phyloP scores from a whole-genome alignment of 1,284 basidiomycete species.

The Leccinum pachyderme region DNA sequence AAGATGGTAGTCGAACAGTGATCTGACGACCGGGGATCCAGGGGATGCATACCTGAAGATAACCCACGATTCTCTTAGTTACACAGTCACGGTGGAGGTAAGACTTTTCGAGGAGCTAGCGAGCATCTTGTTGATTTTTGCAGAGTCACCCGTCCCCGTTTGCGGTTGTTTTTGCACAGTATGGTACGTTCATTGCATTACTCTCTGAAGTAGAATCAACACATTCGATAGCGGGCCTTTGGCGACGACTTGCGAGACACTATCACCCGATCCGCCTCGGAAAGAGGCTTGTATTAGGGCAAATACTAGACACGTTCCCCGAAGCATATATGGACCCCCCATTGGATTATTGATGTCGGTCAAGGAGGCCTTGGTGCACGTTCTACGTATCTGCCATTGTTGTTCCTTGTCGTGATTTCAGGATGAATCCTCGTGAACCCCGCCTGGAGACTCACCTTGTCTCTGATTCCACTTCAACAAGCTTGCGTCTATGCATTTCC shows the following conservation, averaged over 20 bases:
- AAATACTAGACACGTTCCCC: constrained; percentile 32
- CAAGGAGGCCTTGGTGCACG: constrained; percentile 17
- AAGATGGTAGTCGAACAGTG: not conserved
- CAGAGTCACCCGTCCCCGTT: constrained; percentile 40
- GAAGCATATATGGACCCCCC: constrained; percentile 12
- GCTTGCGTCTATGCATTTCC: constrained; percentile 67
- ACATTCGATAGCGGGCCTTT: constrained; percentile 25
- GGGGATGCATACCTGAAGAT: constrained; percentile 36
- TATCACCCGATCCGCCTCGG: constrained; percentile 34
- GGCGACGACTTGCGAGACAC: constrained; percentile 31
- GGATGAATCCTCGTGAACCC: not conserved
- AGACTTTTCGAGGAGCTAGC: not conserved
- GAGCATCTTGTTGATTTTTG: constrained; percentile 9
- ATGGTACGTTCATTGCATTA: constrained; percentile 30
- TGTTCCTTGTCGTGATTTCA: constrained; percentile 19
- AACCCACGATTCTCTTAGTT: constrained; percentile 12
- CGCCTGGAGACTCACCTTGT: constrained; percentile 42
- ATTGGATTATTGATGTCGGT: constrained; percentile 11
- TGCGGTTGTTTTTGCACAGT: constrained; percentile 37
- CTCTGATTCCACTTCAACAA: constrained; percentile 52
- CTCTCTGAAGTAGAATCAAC: not conserved
- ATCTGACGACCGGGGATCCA: constrained; percentile 12
- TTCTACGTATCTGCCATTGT: constrained; percentile 29
- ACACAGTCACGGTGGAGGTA: constrained; percentile 27
- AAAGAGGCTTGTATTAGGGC: constrained; percentile 27